Conservation (phyloP, 768 basidiomycete species). For the Artomyces pyxidatus region DNA sequence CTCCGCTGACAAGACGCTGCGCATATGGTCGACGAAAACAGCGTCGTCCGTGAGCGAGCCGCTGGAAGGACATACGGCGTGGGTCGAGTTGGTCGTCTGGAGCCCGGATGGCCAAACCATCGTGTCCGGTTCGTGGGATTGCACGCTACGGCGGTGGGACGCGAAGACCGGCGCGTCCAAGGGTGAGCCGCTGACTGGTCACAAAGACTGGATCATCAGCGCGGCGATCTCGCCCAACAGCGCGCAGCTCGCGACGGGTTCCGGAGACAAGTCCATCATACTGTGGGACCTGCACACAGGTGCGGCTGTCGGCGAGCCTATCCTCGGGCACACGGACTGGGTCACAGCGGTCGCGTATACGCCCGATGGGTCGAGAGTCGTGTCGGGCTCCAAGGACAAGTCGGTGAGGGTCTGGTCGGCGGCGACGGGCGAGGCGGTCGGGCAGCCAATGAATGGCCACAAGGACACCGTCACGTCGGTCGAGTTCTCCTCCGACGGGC, state of each 20-base stretch:
- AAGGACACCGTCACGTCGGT: not conserved
- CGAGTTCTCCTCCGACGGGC: conserved; percentile 2
- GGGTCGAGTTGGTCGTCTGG: conserved; percentile 1
- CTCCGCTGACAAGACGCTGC: conserved; percentile 6
- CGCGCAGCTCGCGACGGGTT: not conserved
- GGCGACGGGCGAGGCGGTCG: not conserved
- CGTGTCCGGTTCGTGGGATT: conserved; percentile 4
- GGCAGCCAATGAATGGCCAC: not conserved
- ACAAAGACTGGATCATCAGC: not conserved
- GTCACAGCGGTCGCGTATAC: not conserved
- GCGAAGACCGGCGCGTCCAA: not conserved
- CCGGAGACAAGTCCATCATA: conserved; percentile 1
- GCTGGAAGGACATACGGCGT: not conserved
- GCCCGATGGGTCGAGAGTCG: not conserved
- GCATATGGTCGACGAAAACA: conserved; percentile 6
- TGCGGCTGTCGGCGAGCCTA: not conserved
- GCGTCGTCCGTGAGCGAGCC: not conserved
- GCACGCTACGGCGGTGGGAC: not conserved
- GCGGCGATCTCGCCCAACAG: not conserved
- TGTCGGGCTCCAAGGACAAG: conserved; percentile 1
- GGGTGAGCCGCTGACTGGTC: not conserved
- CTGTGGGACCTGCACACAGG: not conserved
- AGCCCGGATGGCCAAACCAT: conserved; percentile 3
- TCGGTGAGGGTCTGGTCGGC: not conserved
- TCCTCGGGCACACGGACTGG: not conserved